A percentile compares a stretch with the other conserved stretches of the same genome.
Conservation (phyloP, 2,329 filamentous ascomycete species). For the Colletotrichum sp. region DNA sequence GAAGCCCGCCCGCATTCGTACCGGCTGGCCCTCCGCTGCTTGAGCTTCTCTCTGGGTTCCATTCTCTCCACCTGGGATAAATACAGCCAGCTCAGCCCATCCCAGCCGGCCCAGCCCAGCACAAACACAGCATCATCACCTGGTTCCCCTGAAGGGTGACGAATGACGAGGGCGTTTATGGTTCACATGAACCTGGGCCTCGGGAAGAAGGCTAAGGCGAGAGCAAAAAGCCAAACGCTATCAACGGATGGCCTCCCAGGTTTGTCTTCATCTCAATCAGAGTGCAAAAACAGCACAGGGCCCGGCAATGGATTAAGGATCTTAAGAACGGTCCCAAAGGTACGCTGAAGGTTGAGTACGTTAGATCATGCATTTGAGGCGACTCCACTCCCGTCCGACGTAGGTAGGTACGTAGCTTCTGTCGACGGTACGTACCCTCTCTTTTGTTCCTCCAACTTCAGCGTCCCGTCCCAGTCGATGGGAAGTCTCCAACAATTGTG, state of each 20-base stretch:
- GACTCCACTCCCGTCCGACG: constrained; percentile 16
- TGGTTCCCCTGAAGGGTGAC: not conserved
- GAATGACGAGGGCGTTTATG: not conserved
- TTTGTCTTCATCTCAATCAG: not conserved
- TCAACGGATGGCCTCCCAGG: not conserved
- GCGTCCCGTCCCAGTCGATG: constrained; percentile 7
- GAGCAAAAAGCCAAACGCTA: not conserved
- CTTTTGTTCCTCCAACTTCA: constrained; percentile 1
- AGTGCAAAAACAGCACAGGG: not conserved
- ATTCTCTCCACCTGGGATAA: not conserved
- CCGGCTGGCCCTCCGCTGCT: not conserved
- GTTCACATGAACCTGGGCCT: not conserved
- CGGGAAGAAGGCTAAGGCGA: not conserved
- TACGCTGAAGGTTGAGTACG: constrained; percentile 20
- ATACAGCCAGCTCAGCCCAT: not conserved
- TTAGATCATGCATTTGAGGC: constrained; percentile 18
- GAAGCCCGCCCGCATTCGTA: constrained; percentile 1
- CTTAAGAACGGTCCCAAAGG: constrained; percentile 13
- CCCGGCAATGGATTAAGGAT: not conserved
- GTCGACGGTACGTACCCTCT: constrained; percentile 2
- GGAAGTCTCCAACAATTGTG: constrained; percentile 6
- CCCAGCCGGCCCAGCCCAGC: not conserved
- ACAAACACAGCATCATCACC: not conserved
- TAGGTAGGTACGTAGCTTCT: not conserved
- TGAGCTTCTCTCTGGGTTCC: not conserved